Evolutionary conservation across 2,329 filamentous ascomycete genomes (phyloP), one percentile per base, ranked within the genome.

Genomic region (Pleomassaria siparia): DNA sequence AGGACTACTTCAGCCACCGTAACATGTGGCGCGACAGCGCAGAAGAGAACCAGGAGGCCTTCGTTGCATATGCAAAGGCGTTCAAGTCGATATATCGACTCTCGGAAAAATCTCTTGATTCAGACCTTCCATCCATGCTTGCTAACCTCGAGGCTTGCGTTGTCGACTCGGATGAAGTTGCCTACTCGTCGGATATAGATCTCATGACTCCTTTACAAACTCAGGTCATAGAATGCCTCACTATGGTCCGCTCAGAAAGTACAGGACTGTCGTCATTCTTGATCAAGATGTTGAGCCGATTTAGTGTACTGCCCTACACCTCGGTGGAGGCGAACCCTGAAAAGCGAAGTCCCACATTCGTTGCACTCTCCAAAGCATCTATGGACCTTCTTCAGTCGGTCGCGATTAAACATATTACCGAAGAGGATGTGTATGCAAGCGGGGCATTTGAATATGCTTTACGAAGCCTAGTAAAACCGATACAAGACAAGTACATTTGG

Each of bases 351-450:
- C 87, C 89, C 6, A 95, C 90, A 0, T 97, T 91, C 64, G 84
- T 99, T 46, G 92, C 94, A 26, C 82, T 97, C 63, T 90, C 91
- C 1, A 95, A 94, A 68, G 82, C 83, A 16, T 84, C 87, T 49
- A 94, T 96, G 80, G 74, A 79, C 2, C 80, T 90, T 37, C 70
- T 95, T 2, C 78, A 87, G 53, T 73, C 72, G 0, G 72, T 89
- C 2, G 74, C 87, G 3, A 70, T 83, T 3, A 72, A 76, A 13
- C 84, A 89, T 53, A 79, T 83, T 0, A 68, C 73, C 0, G 83
- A 88, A 20, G 63, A 74, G n/a, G 83, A 87, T 28, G 82, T 95
- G 0, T 91, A 91, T 61, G 75, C 74, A 1, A 84, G 83, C 36
- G 84, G 84, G 1, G 84, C 89, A 1, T 77, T 95, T 20, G 71